Percentiles rank a stretch among this genome's conserved stretches.
Evolutionary conservation across 805 yeast species (phyloP).

Genomic region (Ogataea nitratoaversa): DNA sequence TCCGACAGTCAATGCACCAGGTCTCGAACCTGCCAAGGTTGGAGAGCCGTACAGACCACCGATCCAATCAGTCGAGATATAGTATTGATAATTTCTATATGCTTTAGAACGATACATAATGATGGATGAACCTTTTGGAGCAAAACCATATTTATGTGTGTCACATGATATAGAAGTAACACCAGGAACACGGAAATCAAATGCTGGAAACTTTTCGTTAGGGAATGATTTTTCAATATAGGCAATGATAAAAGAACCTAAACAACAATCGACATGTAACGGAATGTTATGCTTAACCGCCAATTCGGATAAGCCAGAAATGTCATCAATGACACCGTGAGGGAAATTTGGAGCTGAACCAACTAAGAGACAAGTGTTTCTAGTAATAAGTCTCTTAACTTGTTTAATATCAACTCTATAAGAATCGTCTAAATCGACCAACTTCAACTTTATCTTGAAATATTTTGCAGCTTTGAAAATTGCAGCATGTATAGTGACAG

Average conservation of each 20-base stretch:
- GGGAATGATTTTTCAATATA: conserved; percentile 56
- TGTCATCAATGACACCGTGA: conserved; percentile 92
- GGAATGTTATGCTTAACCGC: conserved; percentile 73
- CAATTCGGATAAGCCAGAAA: conserved; percentile 60
- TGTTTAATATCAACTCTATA: conserved; percentile 62
- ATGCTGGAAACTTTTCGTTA: conserved; percentile 39
- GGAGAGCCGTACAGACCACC: conserved; percentile 98
- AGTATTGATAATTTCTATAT: conserved; percentile 79
- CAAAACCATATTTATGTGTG: conserved; percentile 98
- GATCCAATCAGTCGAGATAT: conserved; percentile 76
- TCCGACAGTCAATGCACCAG: conserved; percentile 96
- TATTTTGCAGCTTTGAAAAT: conserved; percentile 89
- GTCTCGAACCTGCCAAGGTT: conserved; percentile 93
- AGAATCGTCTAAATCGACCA: conserved; percentile 69
- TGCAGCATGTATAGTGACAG: conserved; percentile 90
- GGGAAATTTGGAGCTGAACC: conserved; percentile 98
- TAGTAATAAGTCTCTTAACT: conserved; percentile 62
- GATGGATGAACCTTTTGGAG: conserved; percentile 93
- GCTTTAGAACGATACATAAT: conserved; percentile 77
- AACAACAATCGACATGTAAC: conserved; percentile 91
- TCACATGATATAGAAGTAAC: conserved; percentile 99
- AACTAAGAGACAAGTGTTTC: conserved; percentile 75
- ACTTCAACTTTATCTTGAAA: conserved; percentile 79
- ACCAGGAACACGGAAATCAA: conserved; percentile 84
- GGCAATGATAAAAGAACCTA: conserved; percentile 88